These are phyloP conservation scores for Camelina hispida DNA, from an alignment of 345 rosid genomes.

Conservation along the genomic window DNA sequence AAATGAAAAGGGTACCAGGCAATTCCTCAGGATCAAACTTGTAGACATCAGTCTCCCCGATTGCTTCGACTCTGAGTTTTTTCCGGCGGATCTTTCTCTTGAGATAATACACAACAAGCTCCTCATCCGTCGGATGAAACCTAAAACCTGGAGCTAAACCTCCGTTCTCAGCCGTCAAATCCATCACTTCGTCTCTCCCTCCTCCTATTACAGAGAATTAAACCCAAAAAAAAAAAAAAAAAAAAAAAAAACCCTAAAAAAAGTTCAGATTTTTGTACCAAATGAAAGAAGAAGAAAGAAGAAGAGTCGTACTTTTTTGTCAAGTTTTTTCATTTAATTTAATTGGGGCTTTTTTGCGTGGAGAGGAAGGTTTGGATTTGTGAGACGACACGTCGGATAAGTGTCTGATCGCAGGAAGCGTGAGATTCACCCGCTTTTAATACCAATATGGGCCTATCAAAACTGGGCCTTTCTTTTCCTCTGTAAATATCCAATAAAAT, in stretches of 20 bases:
- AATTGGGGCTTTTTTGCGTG: conserved; percentile 25
- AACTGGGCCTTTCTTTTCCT: neutral
- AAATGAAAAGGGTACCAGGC: conserved; percentile 57
- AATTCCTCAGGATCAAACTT: conserved; percentile 94
- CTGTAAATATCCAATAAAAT: neutral
- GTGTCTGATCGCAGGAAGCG: neutral
- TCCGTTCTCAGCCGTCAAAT: conserved; percentile 39
- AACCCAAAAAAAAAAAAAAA: neutral
- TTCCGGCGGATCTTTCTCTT: conserved; percentile 78
- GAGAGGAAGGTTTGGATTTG: conserved; percentile 32
- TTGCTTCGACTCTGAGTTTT: conserved; percentile 60
- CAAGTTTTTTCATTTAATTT: neutral
- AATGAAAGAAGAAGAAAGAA: conserved; percentile 22
- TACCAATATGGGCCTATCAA: neutral
- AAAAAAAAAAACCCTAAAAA: neutral
- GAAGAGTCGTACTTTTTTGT: neutral
- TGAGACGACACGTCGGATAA: neutral
- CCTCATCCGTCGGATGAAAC: conserved; percentile 96
- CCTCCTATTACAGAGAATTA: neutral
- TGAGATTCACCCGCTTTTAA: conserved; percentile 21
- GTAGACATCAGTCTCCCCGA: conserved; percentile 82
- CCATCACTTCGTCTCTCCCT: conserved; percentile 27
- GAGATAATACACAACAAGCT: conserved; percentile 71
- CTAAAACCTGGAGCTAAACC: conserved; percentile 90
- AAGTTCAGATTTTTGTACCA: conserved; percentile 10